A percentile compares a stretch with the other conserved stretches of the same genome.
Conservation (phyloP, 768 basidiomycete species). For the Amanita polypyramis region DNA sequence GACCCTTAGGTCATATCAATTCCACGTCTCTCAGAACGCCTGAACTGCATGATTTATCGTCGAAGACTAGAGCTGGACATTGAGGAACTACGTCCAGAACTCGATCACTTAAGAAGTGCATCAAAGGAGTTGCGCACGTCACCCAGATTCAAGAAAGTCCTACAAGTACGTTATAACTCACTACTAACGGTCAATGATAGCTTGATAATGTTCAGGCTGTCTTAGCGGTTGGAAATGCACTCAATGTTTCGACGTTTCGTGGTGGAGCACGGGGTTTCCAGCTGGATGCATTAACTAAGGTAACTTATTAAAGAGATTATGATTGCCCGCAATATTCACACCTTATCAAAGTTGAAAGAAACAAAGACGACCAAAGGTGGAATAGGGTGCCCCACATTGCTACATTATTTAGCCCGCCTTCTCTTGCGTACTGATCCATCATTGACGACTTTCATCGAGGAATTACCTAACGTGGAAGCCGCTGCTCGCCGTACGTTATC, state of each 20-base stretch:
- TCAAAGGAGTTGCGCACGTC: conserved; percentile 60
- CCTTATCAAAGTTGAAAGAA: conserved; percentile 55
- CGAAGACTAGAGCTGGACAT: conserved; percentile 74
- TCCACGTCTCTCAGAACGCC: conserved; percentile 60
- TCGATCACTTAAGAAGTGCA: conserved; percentile 63
- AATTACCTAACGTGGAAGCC: conserved; percentile 71
- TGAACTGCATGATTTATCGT: conserved; percentile 79
- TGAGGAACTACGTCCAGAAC: conserved; percentile 74
- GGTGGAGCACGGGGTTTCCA: conserved; percentile 82
- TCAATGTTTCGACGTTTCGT: conserved; percentile 77
- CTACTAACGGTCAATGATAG: background rate
- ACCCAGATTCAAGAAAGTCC: conserved; percentile 50
- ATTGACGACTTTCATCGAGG: conserved; percentile 65
- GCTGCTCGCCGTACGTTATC: conserved; percentile 60
- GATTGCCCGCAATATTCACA: conserved; percentile 5
- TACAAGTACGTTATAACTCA: conserved; percentile 39
- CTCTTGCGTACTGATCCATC: conserved; percentile 58
- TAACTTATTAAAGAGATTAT: conserved; percentile 16
- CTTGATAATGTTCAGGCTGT: conserved; percentile 38
- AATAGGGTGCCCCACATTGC: conserved; percentile 71
- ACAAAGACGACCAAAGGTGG: conserved; percentile 66
- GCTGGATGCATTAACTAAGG: conserved; percentile 75
- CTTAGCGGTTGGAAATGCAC: conserved; percentile 66
- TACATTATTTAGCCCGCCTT: conserved; percentile 80
- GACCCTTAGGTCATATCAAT: conserved; percentile 58